Conservation (phyloP, 2,329 filamentous ascomycete genomes). For the Trichophyton rubrum region DNA sequence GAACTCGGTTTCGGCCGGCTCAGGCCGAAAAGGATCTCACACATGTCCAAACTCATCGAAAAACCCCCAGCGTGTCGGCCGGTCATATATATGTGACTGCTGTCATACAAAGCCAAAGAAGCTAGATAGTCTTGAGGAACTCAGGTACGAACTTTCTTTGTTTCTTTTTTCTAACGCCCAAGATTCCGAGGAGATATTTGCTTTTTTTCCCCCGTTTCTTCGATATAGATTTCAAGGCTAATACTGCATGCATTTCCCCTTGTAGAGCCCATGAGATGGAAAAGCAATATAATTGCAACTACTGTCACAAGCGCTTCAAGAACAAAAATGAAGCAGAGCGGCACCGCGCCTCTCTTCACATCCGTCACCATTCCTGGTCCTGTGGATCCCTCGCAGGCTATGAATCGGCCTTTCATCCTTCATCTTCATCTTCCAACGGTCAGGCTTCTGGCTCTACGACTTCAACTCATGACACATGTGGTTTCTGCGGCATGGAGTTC, state of each 20-base stretch:
- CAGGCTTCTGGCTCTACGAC: constrained; percentile 22
- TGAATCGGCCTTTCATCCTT: constrained; percentile 77
- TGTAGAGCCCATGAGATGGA: constrained; percentile 74
- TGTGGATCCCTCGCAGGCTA: constrained; percentile 70
- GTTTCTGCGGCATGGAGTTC: constrained; percentile 93
- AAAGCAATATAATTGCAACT: constrained; percentile 90
- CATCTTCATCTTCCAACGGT: constrained; percentile 35
- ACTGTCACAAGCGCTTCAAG: constrained; percentile 91
- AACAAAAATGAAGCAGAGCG: constrained; percentile 98
- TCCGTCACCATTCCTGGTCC: constrained; percentile 90
- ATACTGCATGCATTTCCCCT: neutral
- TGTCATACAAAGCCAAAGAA: constrained; percentile 96
- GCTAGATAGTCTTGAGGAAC: constrained; percentile 71
- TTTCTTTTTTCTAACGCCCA: neutral
- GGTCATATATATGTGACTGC: constrained; percentile 71
- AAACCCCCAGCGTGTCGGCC: constrained; percentile 38
- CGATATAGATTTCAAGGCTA: constrained; percentile 1
- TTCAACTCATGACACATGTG: constrained; percentile 58
- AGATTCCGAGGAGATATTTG: neutral
- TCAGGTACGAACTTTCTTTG: constrained; percentile 52
- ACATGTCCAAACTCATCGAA: constrained; percentile 21
- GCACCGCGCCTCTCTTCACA: constrained; percentile 88
- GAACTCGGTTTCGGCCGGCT: constrained; percentile 30
- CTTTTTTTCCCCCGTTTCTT: neutral
- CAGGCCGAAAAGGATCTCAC: constrained; percentile 33